Evolutionary conservation across 169 alveolate genomes (phyloP).

Genomic region (Cryptosporidium andersoni): DNA sequence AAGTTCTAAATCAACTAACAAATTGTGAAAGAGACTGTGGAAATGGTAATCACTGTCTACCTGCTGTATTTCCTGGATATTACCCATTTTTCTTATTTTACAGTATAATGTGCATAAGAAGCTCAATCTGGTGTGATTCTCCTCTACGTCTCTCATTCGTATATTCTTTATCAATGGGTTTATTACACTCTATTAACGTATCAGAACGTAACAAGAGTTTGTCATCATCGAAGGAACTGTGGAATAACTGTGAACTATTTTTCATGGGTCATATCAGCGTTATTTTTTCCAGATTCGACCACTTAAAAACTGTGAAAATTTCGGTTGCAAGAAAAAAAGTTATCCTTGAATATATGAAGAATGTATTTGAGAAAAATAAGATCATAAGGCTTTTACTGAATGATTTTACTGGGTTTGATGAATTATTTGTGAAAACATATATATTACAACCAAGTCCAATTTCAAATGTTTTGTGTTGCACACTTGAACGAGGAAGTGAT

Average conservation of each 20-base stretch:
- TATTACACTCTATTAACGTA: conserved; percentile 20
- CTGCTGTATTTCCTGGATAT: conserved; percentile 20
- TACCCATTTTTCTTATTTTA: conserved; percentile 31
- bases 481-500: conserved; percentile 10
- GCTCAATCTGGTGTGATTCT: conserved; percentile 12
- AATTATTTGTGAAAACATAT: conserved; percentile 11
- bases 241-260: conserved; percentile 32
- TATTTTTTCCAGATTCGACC: conserved; percentile 1
- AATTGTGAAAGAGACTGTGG: conserved; percentile 68
- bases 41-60: conserved; percentile 23
- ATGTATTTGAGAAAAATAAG: conserved; percentile 15
- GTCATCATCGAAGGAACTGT: conserved; percentile 14
- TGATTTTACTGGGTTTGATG: neutral
- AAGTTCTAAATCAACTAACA: conserved; percentile 71
- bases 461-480: conserved; percentile 16
- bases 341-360: conserved; percentile 25
- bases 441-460: conserved; percentile 17
- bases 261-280: conserved; percentile 34
- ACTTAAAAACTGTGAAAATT: neutral
- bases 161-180: conserved; percentile 32
- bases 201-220: neutral
- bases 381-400: neutral
- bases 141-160: conserved; percentile 7
- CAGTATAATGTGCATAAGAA: conserved; percentile 11
- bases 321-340: conserved; percentile 11